A percentile compares a stretch with the other conserved stretches of the same genome.
Evolutionary conservation across 768 basidiomycete genomes (phyloP).

Genomic region (Amanita polypyramis): DNA sequence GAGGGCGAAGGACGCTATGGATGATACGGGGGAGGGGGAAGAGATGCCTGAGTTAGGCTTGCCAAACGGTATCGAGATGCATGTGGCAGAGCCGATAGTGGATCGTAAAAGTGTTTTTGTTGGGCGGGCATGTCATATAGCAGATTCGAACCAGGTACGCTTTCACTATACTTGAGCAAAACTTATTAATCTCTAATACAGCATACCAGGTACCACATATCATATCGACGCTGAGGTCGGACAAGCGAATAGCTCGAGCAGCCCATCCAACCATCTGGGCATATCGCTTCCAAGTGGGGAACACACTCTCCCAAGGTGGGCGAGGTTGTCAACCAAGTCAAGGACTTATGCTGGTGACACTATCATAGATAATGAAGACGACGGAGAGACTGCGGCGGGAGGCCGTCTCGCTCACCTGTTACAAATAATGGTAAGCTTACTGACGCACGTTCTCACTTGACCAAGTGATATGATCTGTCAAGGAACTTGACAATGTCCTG

Average conservation of each 20-base stretch:
- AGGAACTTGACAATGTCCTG: slow-evolving; percentile 79
- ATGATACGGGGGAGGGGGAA: background rate
- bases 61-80: slow-evolving; percentile 56
- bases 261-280: slow-evolving; percentile 77
- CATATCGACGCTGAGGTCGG: slow-evolving; percentile 55
- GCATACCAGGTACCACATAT: slow-evolving; percentile 53
- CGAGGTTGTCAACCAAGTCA: background rate
- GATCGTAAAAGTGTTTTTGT: slow-evolving; percentile 84
- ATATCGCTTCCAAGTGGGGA: slow-evolving; percentile 66
- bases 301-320: slow-evolving; percentile 65
- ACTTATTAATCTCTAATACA: background rate
- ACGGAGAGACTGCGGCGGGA: slow-evolving; percentile 91
- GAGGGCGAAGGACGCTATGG: background rate
- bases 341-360: background rate
- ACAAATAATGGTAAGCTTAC: slow-evolving; percentile 61
- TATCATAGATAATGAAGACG: slow-evolving; percentile 81
- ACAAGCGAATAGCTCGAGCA: slow-evolving; percentile 63
- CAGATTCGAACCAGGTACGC: slow-evolving; percentile 63
- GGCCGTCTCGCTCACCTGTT: slow-evolving; percentile 83
- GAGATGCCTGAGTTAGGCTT: slow-evolving; percentile 12
- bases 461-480: background rate
- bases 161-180: background rate
- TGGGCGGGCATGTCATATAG: slow-evolving; percentile 75
- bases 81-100: slow-evolving; percentile 67
- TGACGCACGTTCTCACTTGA: background rate